These are phyloP conservation scores for Cenchrus fungigraminus DNA, from an alignment of 176 grass and related monocot genomes.

Conservation along the genomic window DNA sequence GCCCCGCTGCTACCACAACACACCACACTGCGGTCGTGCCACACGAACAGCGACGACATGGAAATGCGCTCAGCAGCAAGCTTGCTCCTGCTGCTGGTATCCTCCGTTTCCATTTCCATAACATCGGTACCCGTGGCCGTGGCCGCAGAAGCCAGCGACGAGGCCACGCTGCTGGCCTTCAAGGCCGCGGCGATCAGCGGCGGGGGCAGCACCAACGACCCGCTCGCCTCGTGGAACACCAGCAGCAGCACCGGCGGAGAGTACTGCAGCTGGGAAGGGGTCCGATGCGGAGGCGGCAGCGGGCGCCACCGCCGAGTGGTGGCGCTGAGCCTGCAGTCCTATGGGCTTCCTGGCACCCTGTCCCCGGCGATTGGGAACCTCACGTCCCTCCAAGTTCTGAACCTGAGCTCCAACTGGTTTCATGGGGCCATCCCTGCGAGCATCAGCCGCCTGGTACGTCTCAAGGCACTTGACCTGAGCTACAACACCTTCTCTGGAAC, in stretches of 20 bases:
- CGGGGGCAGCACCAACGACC: background rate
- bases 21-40: no score
- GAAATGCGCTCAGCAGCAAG: no score
- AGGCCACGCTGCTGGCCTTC: background rate
- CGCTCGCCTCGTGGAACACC: background rate
- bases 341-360: background rate
- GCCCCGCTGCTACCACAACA: no score
- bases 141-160: background rate
- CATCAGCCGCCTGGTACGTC: background rate
- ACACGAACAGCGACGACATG: no score
- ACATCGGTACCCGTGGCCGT: background rate
- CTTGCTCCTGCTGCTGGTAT: no score
- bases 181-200: background rate
- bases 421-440: background rate
- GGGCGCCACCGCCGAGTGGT: background rate
- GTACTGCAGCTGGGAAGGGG: conserved; percentile 25
- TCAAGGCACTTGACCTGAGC: conserved; percentile 11
- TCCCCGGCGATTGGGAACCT: conserved; percentile 33
- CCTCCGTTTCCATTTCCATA: no score
- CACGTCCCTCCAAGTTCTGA: background rate
- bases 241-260: background rate
- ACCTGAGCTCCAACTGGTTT: conserved; percentile 38
- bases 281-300: background rate
- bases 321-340: background rate
- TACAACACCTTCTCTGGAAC: background rate